Evolutionary conservation across 2,329 filamentous ascomycete species (phyloP).

Genomic region (Alternaria arborescens): DNA sequence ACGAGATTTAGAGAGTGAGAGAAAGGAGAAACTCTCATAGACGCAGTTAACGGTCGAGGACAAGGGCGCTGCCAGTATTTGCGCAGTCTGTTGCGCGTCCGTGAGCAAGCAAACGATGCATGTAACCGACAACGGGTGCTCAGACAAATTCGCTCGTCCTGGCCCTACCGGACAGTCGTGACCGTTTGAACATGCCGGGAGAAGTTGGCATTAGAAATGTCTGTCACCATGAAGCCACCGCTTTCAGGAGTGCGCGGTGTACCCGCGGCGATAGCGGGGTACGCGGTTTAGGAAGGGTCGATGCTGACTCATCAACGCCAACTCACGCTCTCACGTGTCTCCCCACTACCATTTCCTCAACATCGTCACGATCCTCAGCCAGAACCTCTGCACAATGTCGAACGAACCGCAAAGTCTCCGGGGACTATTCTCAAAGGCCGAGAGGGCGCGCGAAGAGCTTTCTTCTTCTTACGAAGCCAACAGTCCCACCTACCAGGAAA

Average conservation of each 20-base stretch:
- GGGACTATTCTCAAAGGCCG: constrained; percentile 63
- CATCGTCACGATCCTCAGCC: constrained; percentile 3
- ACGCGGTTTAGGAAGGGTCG: constrained; percentile 23
- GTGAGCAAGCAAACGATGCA: constrained; percentile 28
- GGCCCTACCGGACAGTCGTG: neutral
- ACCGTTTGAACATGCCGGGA: constrained; percentile 1
- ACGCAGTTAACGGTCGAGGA: constrained; percentile 4
- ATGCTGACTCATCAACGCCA: constrained; percentile 33
- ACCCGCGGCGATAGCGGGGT: constrained; percentile 23
- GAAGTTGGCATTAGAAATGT: neutral
- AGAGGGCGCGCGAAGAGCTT: constrained; percentile 64
- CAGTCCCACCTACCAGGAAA: constrained; percentile 71
- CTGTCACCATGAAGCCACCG: neutral
- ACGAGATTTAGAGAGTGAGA: neutral
- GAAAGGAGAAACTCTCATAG: neutral
- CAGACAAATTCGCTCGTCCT: neutral
- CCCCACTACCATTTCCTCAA: constrained; percentile 10
- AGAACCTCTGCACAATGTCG: constrained; percentile 43
- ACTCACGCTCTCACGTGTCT: constrained; percentile 36
- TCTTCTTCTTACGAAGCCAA: constrained; percentile 72
- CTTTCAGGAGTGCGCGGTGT: constrained; percentile 9
- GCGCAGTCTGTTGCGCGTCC: constrained; percentile 13
- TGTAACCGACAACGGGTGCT: constrained; percentile 12
- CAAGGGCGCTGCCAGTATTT: constrained; percentile 20
- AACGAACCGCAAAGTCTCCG: constrained; percentile 63